phyloP scores from a whole-genome alignment of 2,329 filamentous ascomycete species.

The Curvularia spicifera region DNA sequence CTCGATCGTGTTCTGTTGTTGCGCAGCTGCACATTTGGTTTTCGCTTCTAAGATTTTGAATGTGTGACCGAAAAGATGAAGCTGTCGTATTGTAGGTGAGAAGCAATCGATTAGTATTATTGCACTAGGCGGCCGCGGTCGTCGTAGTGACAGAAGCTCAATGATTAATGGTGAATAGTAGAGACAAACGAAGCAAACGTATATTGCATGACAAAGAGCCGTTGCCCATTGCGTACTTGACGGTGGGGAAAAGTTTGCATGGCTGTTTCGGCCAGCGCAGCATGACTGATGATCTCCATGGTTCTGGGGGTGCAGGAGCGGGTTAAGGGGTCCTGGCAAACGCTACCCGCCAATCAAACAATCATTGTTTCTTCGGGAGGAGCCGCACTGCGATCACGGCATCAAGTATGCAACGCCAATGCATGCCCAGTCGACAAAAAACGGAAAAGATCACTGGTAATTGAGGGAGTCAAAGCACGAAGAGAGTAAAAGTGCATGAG shows the following conservation, averaged over 20 bases:
- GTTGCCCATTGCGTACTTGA: not conserved
- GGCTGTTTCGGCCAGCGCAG: not conserved
- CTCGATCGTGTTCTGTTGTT: not conserved
- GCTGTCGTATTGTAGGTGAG: not conserved
- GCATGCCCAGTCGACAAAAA: not conserved
- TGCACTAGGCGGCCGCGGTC: not conserved
- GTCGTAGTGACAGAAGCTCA: conserved; percentile 9
- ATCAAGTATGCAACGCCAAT: not conserved
- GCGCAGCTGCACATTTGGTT: not conserved
- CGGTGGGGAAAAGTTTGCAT: conserved; percentile 9
- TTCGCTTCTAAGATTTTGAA: not conserved
- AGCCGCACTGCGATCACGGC: not conserved
- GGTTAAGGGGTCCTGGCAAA: conserved; percentile 1
- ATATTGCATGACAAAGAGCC: not conserved
- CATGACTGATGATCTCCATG: not conserved
- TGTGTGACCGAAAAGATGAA: not conserved
- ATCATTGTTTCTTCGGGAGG: not conserved
- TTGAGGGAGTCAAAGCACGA: not conserved
- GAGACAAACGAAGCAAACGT: conserved; percentile 4
- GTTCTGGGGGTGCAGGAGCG: not conserved
- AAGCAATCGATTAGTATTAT: not conserved
- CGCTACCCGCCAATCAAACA: not conserved
- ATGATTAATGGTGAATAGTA: conserved; percentile 2
- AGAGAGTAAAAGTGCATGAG: not conserved
- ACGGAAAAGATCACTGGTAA: not conserved